Base-by-base conservation (phyloP, 805 yeast species). In the Hanseniaspora thailandica region DNA sequence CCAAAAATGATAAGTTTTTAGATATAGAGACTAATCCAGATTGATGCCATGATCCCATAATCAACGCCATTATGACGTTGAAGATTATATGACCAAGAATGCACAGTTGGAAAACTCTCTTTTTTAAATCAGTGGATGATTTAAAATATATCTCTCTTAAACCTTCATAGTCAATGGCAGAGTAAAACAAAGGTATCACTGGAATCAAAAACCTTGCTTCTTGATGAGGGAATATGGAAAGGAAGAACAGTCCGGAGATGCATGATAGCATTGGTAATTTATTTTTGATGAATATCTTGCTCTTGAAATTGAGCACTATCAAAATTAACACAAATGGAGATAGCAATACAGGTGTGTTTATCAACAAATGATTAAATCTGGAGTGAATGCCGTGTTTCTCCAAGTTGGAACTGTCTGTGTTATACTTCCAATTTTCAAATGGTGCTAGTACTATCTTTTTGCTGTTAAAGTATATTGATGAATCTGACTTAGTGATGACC, bases 181-280 rank as follows among this genome's bases (percentile, higher is more conserved):
- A 31, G 10, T 43, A 76, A 8, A 79, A 62, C 10, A 89, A 67
- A 0, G 98, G 97, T 1, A 84, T 69, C 20, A 83, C 62, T 0
- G 98, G 97, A 0, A 81, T 63, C 43, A 94, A 67, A 63, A 93
- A 93, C 51, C 99, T 71, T n/a, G 87, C 71, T 63, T 93, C 99
- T 65, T 93, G 99, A 65, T 93, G 99, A 15, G 94, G 95, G 22
- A 87, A 74, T 0, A 78, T 2, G 0, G 97, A 50, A 26, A 43
- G 43, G n/a, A 50, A 22, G n/a, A 50, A 86, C 26, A 93, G 69
- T 3, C 78, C 52, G 0, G 71, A 4, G 1, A 86, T 26, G 0
- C 88, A 94, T 4, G 95, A 79, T 2, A 77, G 54, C 0, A 82
- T 70, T 1, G 89, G 66, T 36, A 80, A 66, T 57, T 78, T 75